Evolutionary conservation across 1,139 yeast genomes (phyloP).

Genomic region (Hyphopichia burtonii): DNA sequence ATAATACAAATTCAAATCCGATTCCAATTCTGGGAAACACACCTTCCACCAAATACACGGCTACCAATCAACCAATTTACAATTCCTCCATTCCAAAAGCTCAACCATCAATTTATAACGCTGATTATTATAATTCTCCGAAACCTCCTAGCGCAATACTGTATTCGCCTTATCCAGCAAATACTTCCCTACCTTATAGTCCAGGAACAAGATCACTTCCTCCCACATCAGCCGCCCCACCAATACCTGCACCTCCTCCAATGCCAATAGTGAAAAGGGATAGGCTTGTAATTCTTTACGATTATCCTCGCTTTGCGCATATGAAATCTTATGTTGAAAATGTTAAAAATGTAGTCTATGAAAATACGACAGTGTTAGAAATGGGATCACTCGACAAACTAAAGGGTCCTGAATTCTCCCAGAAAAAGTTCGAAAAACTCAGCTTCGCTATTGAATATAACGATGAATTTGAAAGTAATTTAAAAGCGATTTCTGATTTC

Average conservation of each 20-base stretch:
- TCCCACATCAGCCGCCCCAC: not conserved
- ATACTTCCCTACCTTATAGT: not conserved
- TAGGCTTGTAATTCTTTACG: conserved; percentile 32
- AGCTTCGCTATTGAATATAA: conserved; percentile 38
- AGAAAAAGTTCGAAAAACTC: conserved; percentile 20
- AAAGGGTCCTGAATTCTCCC: not conserved
- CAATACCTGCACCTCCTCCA: not conserved
- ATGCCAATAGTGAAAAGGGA: conserved; percentile 9
- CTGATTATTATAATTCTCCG: not conserved
- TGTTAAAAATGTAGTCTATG: conserved; percentile 18
- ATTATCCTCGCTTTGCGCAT: conserved; percentile 29
- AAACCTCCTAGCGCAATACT: not conserved
- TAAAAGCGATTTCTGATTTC: conserved; percentile 22
- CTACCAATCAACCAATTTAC: not conserved
- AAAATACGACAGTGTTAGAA: conserved; percentile 21
- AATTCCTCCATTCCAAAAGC: not conserved
- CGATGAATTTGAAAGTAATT: conserved; percentile 25
- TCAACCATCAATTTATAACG: not conserved
- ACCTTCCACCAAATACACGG: not conserved
- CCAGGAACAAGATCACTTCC: not conserved
- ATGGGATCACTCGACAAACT: conserved; percentile 9
- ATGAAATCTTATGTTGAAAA: conserved; percentile 28
- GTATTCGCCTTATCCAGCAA: not conserved
- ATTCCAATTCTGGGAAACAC: not conserved
- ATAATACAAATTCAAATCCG: not conserved